Conservation (phyloP, 1,284 basidiomycete species). For the Kalmanozyma brasiliensis region DNA sequence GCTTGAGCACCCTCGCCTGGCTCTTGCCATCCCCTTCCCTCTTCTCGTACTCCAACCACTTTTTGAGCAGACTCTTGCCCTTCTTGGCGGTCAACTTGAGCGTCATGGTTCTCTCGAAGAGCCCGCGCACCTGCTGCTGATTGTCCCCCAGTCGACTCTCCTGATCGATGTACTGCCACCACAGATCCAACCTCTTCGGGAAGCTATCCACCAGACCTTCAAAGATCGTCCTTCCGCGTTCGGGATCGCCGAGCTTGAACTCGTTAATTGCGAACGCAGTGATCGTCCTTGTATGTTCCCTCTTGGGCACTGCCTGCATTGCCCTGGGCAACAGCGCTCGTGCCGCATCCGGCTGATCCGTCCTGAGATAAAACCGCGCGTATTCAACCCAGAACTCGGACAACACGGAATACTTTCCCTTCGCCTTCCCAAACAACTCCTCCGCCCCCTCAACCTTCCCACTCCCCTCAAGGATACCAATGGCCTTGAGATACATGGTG, state of each 20-base stretch:
- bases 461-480: slow-evolving; percentile 83
- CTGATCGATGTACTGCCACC: slow-evolving; percentile 98
- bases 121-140: slow-evolving; percentile 70
- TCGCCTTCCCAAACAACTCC: slow-evolving; percentile 57
- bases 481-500: slow-evolving; percentile 84
- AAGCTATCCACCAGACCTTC: slow-evolving; percentile 95
- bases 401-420: slow-evolving; percentile 91
- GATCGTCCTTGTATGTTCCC: slow-evolving; percentile 94
- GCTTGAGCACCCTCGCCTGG: slow-evolving; percentile 81
- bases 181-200: slow-evolving; percentile 92
- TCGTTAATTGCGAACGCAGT: slow-evolving; percentile 93
- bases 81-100: slow-evolving; percentile 92
- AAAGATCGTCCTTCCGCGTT: slow-evolving; percentile 93
- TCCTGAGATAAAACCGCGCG: slow-evolving; percentile 79
- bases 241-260: slow-evolving; percentile 91
- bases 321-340: slow-evolving; percentile 87
- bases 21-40: slow-evolving; percentile 87
- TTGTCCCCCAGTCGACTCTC: slow-evolving; percentile 72
- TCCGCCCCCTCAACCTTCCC: slow-evolving; percentile 73
- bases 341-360: slow-evolving; percentile 80
- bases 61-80: slow-evolving; percentile 86
- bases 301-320: slow-evolving; percentile 90
- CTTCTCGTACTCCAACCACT: slow-evolving; percentile 91
- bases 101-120: slow-evolving; percentile 84
- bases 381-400: slow-evolving; percentile 92